Evolutionary conservation across 2,329 filamentous ascomycete genomes (phyloP).

Genomic region (Talaromyces sp.): DNA sequence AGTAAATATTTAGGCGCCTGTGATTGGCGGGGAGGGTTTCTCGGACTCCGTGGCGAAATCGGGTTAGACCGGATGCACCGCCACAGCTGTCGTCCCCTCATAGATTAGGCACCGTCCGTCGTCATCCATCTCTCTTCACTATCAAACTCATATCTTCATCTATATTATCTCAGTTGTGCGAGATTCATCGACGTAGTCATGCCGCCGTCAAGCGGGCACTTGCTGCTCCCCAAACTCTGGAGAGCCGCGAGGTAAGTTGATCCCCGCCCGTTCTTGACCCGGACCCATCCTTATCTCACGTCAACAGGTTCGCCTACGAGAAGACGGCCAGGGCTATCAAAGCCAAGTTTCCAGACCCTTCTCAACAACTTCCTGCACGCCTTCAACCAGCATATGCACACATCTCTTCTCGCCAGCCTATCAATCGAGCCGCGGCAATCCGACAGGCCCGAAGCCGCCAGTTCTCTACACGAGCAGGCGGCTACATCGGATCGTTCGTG

Average conservation of each 20-base stretch:
- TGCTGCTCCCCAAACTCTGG: slow-evolving; percentile 47
- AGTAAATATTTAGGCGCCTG: neutral
- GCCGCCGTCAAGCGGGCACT: slow-evolving; percentile 46
- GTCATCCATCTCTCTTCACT: slow-evolving; percentile 11
- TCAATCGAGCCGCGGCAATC: slow-evolving; percentile 59
- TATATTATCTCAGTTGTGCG: slow-evolving; percentile 5
- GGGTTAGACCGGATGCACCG: slow-evolving; percentile 10
- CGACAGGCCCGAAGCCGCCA: slow-evolving; percentile 61
- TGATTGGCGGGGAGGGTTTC: neutral
- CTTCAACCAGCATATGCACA: slow-evolving; percentile 59
- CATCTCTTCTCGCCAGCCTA: slow-evolving; percentile 53
- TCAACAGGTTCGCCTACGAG: slow-evolving; percentile 42
- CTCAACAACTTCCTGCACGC: slow-evolving; percentile 40
- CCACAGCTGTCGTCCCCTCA: slow-evolving; percentile 11
- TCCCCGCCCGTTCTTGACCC: neutral
- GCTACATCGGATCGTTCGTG: slow-evolving; percentile 49
- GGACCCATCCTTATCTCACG: neutral
- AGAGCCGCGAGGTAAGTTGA: slow-evolving; percentile 43
- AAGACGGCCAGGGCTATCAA: slow-evolving; percentile 42
- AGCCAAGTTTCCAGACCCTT: slow-evolving; percentile 38
- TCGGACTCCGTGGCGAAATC: slow-evolving; percentile 3
- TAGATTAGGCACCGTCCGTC: slow-evolving; percentile 22
- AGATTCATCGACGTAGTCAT: slow-evolving; percentile 27
- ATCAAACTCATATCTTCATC: slow-evolving; percentile 4
- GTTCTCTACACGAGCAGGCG: slow-evolving; percentile 53